Evolutionary conservation across 805 yeast species (phyloP).

Genomic region (Wickerhamomyces sydowiorum): DNA sequence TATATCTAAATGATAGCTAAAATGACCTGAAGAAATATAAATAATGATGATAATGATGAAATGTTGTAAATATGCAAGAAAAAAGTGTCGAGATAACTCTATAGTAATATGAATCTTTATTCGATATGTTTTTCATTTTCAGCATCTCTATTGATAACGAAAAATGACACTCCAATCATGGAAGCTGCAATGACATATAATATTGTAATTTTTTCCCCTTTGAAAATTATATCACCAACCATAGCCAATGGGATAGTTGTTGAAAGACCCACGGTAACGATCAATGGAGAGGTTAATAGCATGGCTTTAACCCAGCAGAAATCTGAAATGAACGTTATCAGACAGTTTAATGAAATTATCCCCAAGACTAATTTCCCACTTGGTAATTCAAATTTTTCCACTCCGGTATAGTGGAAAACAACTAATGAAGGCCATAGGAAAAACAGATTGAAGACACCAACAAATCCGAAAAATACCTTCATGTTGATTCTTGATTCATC

Average conservation of each 20-base stretch:
- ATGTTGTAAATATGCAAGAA: conserved; percentile 1
- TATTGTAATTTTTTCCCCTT: conserved; percentile 53
- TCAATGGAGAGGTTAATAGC: conserved; percentile 86
- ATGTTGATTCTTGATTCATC: conserved; percentile 77
- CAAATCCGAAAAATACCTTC: conserved; percentile 89
- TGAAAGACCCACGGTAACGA: conserved; percentile 92
- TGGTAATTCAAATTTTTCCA: conserved; percentile 75
- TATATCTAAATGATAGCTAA: too few relatives aligned
- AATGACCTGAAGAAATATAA: too few relatives aligned
- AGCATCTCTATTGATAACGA: conserved; percentile 76
- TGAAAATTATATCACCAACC: conserved; percentile 79
- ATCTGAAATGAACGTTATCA: conserved; percentile 80
- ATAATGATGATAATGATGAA: background rate
- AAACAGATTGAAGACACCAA: conserved; percentile 75
- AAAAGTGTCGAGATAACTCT: conserved; percentile 1
- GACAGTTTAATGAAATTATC: conserved; percentile 59
- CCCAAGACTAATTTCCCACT: conserved; percentile 40
- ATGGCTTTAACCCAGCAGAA: conserved; percentile 96
- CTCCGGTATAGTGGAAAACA: conserved; percentile 52
- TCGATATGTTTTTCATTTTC: conserved; percentile 43
- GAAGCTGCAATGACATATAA: conserved; percentile 75
- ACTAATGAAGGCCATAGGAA: conserved; percentile 80
- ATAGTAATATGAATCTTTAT: background rate
- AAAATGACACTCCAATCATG: conserved; percentile 76
- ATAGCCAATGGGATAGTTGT: conserved; percentile 93